phyloP scores from a whole-genome alignment of 495 filamentous ascomycete genomes.

The Penicillium simplicissimum region DNA sequence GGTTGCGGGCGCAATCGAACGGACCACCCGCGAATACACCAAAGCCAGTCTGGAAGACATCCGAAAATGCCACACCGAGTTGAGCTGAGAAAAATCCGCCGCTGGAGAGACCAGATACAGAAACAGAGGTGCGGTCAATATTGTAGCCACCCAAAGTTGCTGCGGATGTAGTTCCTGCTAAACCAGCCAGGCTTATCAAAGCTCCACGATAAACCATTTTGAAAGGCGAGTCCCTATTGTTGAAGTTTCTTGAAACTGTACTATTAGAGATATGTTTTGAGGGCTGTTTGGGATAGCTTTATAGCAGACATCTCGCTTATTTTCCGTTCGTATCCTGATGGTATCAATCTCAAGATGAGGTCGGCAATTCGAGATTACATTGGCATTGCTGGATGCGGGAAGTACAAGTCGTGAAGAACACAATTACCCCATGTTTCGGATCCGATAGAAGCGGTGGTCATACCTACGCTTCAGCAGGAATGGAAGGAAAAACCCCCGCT shows the following conservation, averaged over 20 bases:
- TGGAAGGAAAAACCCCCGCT: background rate
- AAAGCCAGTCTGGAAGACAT: conserved; percentile 17
- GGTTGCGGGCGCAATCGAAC: conserved; percentile 18
- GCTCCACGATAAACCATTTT: background rate
- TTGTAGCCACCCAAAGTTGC: conserved; percentile 3
- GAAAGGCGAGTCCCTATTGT: background rate
- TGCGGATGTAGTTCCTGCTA: conserved; percentile 1
- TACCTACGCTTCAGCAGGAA: no score
- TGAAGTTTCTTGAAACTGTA: background rate
- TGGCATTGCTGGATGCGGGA: background rate
- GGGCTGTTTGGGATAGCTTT: background rate
- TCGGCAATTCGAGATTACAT: background rate
- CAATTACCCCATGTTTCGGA: background rate
- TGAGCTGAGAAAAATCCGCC: conserved; percentile 17
- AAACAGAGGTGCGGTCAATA: conserved; percentile 4
- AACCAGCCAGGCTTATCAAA: background rate
- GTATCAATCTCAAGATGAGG: no score
- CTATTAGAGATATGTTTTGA: background rate
- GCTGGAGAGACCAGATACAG: conserved; percentile 17
- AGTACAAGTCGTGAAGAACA: background rate
- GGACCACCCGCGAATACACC: conserved; percentile 19
- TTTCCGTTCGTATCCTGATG: background rate
- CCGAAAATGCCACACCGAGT: conserved; percentile 18
- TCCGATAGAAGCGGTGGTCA: background rate
- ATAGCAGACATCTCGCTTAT: background rate